Conservation (phyloP, 78 protist species). For the Dictyostelium firmibasis region DNA sequence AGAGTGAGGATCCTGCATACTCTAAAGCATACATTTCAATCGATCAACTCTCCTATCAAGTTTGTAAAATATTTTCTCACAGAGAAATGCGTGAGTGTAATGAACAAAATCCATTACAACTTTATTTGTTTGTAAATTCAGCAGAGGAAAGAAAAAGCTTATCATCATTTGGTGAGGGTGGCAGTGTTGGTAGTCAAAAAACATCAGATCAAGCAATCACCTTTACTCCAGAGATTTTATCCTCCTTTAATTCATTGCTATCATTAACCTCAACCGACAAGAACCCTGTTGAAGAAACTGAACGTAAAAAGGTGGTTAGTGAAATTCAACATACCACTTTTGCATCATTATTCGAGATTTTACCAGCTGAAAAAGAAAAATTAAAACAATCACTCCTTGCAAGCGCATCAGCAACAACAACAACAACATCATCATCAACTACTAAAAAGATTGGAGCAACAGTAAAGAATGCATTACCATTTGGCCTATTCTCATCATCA, state of each 20-base stretch:
- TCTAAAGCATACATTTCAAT: slow-evolving; percentile 59
- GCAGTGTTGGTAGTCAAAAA: background rate
- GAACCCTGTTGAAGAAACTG: slow-evolving; percentile 37
- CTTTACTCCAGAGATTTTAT: slow-evolving; percentile 46
- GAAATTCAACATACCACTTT: slow-evolving; percentile 73
- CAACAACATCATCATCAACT: background rate
- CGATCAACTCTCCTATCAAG: slow-evolving; percentile 64
- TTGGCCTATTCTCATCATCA: slow-evolving; percentile 29
- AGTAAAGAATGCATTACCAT: background rate
- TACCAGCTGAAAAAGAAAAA: slow-evolving; percentile 41
- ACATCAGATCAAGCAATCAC: slow-evolving; percentile 69
- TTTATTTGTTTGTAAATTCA: slow-evolving; percentile 58
- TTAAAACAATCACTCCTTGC: background rate
- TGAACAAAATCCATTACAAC: slow-evolving; percentile 69
- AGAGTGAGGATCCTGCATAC: slow-evolving; percentile 70
- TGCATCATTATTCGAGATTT: slow-evolving; percentile 69
- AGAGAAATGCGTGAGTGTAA: slow-evolving; percentile 81
- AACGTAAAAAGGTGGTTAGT: slow-evolving; percentile 51
- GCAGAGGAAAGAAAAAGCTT: slow-evolving; percentile 23
- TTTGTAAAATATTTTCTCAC: slow-evolving; percentile 69
- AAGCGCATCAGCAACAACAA: background rate
- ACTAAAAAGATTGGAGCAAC: background rate
- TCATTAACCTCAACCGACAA: background rate
- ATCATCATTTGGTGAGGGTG: slow-evolving; percentile 16
- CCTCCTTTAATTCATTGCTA: slow-evolving; percentile 21